Evolutionary conservation across 768 basidiomycete species (phyloP), one percentile per base, ranked within the genome.

Genomic region (Kwoniella europaea): DNA sequence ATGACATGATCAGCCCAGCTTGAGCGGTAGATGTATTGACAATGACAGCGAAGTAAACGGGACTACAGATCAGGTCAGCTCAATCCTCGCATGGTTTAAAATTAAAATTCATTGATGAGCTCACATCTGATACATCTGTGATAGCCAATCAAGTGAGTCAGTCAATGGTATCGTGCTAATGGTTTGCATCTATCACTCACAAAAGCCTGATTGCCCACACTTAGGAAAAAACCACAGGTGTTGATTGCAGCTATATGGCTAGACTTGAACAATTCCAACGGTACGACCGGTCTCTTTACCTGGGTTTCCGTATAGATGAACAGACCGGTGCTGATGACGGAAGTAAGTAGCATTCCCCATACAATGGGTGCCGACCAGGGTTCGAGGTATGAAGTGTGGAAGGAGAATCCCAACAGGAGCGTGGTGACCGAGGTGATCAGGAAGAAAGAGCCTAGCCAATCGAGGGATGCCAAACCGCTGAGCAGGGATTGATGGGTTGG

Each of bases 41-140:
- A 43, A 83, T 74, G n/a, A 81, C 80, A 4, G 78, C 70, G 60
- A 83, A 83, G 70, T 79, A 83, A 13, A 80, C 74, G 20, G 82
- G 82, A 29, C 82, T 83, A 46, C 4, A 43, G 6, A 35, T 0
- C 29, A 29, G 2, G 58, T 68, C 42, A 73, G 68, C 69, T 46
- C 29, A 52, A 53, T 13, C 55, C n/a, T 6, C 6, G n/a, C n/a
- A n/a, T n/a, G n/a, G n/a, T n/a, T n/a, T n/a, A n/a, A n/a, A n/a
- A n/a, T n/a, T n/a, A n/a, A n/a, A n/a, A n/a, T n/a, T n/a, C n/a
- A n/a, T n/a, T n/a, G n/a, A n/a, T n/a, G n/a, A n/a, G n/a, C n/a
- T 42, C 27, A 52, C 68, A 70, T 70, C 27, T 64, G 63, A 44
- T 56, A 70, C 24, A 65, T 41, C 68, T 70, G 46, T 42, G 6